phyloP scores from a whole-genome alignment of 1,139 yeast genomes.

The Scheffersomyces stambukii region DNA sequence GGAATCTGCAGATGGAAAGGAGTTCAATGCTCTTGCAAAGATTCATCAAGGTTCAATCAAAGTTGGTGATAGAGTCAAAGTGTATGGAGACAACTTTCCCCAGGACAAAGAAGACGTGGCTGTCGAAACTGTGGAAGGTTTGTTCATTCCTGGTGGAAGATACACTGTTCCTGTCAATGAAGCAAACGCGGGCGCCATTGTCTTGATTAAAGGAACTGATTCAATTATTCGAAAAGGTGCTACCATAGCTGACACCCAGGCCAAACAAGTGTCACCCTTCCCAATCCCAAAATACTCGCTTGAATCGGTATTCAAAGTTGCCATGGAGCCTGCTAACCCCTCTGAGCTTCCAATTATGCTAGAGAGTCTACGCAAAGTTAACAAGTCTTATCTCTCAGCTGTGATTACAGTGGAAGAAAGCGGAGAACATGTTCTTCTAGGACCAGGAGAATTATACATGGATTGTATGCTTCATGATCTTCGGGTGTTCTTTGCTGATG shows the following conservation, averaged over 20 bases:
- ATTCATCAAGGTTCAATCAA: conserved; percentile 57
- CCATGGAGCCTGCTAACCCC: conserved; percentile 79
- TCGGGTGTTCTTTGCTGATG: conserved; percentile 52
- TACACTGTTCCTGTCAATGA: conserved; percentile 55
- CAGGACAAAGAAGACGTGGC: conserved; percentile 51
- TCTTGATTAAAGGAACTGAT: conserved; percentile 61
- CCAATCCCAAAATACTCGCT: conserved; percentile 41
- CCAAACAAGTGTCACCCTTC: conserved; percentile 19
- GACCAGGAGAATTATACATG: conserved; percentile 84
- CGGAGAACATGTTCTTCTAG: conserved; percentile 79
- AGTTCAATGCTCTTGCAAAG: conserved; percentile 54
- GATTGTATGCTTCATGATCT: conserved; percentile 83
- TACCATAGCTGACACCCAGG: conserved; percentile 24
- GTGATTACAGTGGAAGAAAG: conserved; percentile 75
- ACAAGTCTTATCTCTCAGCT: conserved; percentile 62
- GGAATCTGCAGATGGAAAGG: conserved; percentile 45
- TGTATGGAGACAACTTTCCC: conserved; percentile 55
- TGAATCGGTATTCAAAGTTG: conserved; percentile 70
- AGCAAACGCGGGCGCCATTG: conserved; percentile 64
- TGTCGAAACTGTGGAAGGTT: conserved; percentile 37
- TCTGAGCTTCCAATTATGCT: conserved; percentile 72
- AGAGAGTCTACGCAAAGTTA: conserved; percentile 61
- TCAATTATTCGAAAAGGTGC: conserved; percentile 55
- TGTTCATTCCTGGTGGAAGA: conserved; percentile 69
- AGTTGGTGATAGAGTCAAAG: conserved; percentile 43